Conservation (phyloP, 2,329 filamentous ascomycete genomes). For the Fusarium domesticum region DNA sequence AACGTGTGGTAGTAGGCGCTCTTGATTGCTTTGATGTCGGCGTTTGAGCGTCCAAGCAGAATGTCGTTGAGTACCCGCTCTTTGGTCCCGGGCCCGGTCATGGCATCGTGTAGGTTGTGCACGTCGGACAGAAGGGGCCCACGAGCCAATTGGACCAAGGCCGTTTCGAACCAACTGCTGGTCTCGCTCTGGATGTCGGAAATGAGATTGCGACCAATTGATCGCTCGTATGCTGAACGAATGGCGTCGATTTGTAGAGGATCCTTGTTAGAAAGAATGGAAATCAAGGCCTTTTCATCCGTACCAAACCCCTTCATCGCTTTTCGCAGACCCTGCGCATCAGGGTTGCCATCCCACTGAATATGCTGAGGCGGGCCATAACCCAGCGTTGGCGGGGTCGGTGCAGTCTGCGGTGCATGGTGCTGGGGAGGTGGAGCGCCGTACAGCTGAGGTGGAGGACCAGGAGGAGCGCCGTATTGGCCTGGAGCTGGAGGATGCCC, state of each 20-base stretch:
- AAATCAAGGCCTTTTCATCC: slow-evolving; percentile 74
- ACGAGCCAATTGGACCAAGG: slow-evolving; percentile 69
- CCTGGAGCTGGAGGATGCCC: slow-evolving; percentile 27
- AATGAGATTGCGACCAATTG: slow-evolving; percentile 65
- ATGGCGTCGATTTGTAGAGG: slow-evolving; percentile 73
- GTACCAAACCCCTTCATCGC: slow-evolving; percentile 96
- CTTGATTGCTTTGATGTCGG: slow-evolving; percentile 86
- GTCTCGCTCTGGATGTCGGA: slow-evolving; percentile 77
- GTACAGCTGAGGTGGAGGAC: slow-evolving; percentile 37
- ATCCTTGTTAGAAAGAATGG: slow-evolving; percentile 67
- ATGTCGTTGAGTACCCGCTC: slow-evolving; percentile 84
- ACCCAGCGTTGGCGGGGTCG: slow-evolving; percentile 66
- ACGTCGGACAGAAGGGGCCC: slow-evolving; percentile 80
- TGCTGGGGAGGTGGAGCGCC: slow-evolving; percentile 32
- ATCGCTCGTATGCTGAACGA: slow-evolving; percentile 62
- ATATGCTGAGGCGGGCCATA: slow-evolving; percentile 72
- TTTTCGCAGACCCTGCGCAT: slow-evolving; percentile 69
- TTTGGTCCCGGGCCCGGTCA: slow-evolving; percentile 81
- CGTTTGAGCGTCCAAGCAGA: slow-evolving; percentile 77
- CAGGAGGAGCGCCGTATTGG: slow-evolving; percentile 35
- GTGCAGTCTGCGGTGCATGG: slow-evolving; percentile 44
- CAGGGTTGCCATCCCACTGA: slow-evolving; percentile 62
- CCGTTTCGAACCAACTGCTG: slow-evolving; percentile 69
- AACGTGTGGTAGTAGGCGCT: slow-evolving; percentile 67
- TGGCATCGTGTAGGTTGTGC: slow-evolving; percentile 64